phyloP scores from a whole-genome alignment of 2,329 filamentous ascomycete species.

The Penicillium psychrosexuale region DNA sequence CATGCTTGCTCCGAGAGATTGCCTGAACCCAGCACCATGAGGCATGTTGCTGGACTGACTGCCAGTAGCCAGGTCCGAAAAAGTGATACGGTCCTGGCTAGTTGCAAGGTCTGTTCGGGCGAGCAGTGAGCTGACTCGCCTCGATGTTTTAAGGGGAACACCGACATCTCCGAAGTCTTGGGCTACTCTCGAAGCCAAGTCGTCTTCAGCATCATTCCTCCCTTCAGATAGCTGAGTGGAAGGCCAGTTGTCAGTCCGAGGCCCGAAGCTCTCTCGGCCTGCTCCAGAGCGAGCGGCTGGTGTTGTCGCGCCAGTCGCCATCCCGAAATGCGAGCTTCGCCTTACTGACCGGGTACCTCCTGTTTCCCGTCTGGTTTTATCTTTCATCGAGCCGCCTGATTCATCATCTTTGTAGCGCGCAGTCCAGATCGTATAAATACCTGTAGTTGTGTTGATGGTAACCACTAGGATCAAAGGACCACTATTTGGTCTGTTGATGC shows the following conservation, averaged over 20 bases:
- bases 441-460: slow-evolving; percentile 73
- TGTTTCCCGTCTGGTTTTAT: slow-evolving; percentile 49
- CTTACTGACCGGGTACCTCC: slow-evolving; percentile 66
- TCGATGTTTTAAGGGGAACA: slow-evolving; percentile 58
- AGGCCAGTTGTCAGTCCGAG: slow-evolving; percentile 38
- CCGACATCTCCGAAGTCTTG: slow-evolving; percentile 59
- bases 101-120: slow-evolving; percentile 83
- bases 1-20: slow-evolving; percentile 69
- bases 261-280: slow-evolving; percentile 74
- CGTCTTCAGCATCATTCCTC: slow-evolving; percentile 49
- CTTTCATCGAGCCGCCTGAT: slow-evolving; percentile 44
- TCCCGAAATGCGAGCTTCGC: slow-evolving; percentile 62
- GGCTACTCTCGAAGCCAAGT: slow-evolving; percentile 67
- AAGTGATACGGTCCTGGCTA: slow-evolving; percentile 76
- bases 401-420: slow-evolving; percentile 72
- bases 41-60: slow-evolving; percentile 34
- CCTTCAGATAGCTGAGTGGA: slow-evolving; percentile 7
- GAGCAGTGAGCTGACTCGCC: slow-evolving; percentile 86
- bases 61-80: slow-evolving; percentile 65
- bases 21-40: slow-evolving; percentile 52
- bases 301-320: slow-evolving; percentile 69
- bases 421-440: slow-evolving; percentile 80
- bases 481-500: slow-evolving; percentile 38
- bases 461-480: slow-evolving; percentile 70
- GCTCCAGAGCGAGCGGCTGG: slow-evolving; percentile 64